Evolutionary conservation across 1,284 basidiomycete genomes (phyloP).

Genomic region (Microbotryomycetes sp.): DNA sequence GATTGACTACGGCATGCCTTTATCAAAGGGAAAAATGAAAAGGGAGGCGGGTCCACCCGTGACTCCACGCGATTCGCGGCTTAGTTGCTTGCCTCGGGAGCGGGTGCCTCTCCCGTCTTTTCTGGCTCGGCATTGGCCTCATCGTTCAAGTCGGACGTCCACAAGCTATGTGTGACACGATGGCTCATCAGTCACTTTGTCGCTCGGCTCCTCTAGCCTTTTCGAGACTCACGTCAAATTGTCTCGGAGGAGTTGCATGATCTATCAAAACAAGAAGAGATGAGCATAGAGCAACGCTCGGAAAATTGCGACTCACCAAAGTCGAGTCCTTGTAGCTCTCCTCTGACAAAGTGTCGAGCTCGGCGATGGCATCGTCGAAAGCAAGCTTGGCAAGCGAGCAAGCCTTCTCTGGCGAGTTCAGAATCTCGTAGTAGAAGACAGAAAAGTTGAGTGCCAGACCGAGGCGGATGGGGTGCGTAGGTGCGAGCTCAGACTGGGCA

Average conservation of each 20-base stretch:
- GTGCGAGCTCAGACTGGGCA: slow-evolving; percentile 89
- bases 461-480: slow-evolving; percentile 98
- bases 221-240: slow-evolving; percentile 63
- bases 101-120: slow-evolving; percentile 17
- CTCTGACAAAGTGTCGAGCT: slow-evolving; percentile 98
- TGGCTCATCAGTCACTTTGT: not conserved
- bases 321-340: slow-evolving; percentile 84
- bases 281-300: slow-evolving; percentile 46
- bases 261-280: slow-evolving; percentile 55
- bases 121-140: slow-evolving; percentile 13
- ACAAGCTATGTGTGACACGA: slow-evolving; percentile 16
- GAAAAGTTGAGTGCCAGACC: slow-evolving; percentile 99
- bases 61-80: not conserved
- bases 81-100: not conserved
- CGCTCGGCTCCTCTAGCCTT: slow-evolving; percentile 7
- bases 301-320: not conserved
- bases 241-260: slow-evolving; percentile 98
- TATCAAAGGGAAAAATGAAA: too few species aligned
- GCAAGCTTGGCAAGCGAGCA: slow-evolving; percentile 99
- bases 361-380: slow-evolving; percentile 98
- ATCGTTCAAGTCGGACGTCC: slow-evolving; percentile 32
- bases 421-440: slow-evolving; percentile 99
- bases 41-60: too few species aligned
- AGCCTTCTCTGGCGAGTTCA: slow-evolving; percentile 98
- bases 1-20: too few species aligned